phyloP scores from a whole-genome alignment of 1,284 basidiomycete species.

The Ustilago crameri region DNA sequence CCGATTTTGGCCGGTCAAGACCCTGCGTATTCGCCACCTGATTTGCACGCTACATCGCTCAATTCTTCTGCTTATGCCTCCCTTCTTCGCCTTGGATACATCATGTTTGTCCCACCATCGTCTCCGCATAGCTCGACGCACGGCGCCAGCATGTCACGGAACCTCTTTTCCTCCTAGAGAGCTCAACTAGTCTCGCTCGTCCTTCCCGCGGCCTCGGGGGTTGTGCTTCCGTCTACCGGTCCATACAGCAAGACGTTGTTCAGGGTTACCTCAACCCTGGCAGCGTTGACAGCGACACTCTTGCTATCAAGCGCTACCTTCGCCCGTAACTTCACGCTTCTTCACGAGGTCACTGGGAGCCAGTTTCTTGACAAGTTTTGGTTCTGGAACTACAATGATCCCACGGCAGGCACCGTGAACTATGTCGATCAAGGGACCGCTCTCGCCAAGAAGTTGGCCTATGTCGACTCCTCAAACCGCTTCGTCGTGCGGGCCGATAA shows the following conservation, averaged over 20 bases:
- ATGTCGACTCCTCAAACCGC: conserved; percentile 29
- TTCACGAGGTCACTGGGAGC: conserved; percentile 42
- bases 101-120: no score
- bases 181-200: no score
- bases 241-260: neutral
- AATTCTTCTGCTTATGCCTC: no score
- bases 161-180: neutral
- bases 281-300: conserved; percentile 8
- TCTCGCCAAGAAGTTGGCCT: conserved; percentile 18
- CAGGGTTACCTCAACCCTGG: neutral
- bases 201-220: no score
- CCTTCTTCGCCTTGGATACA: no score
- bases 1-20: neutral
- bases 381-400: conserved; percentile 51
- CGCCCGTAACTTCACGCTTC: conserved; percentile 43
- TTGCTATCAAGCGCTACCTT: conserved; percentile 14
- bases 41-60: neutral
- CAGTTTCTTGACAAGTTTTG: conserved; percentile 49
- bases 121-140: neutral
- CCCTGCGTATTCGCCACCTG: neutral
- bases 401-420: conserved; percentile 49
- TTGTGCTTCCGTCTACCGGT: no score
- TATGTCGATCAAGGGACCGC: conserved; percentile 46
- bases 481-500: conserved; percentile 56
- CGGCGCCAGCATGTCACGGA: neutral